Conservation (phyloP, 2,329 filamentous ascomycete species). For the Cordyceps cateniannulata region DNA sequence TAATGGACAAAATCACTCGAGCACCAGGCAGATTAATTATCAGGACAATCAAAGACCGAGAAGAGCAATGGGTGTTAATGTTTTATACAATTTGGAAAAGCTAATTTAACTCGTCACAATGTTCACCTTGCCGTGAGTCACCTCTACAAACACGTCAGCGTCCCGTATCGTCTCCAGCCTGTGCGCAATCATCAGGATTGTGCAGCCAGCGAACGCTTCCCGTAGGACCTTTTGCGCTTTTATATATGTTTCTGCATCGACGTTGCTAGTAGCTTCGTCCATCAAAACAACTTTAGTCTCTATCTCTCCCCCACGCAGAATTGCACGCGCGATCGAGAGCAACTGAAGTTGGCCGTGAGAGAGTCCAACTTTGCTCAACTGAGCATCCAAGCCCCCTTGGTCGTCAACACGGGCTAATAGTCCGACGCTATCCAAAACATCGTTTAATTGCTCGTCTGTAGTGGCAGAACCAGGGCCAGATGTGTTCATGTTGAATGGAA, state of each 20-base stretch:
- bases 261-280: constrained; percentile 11
- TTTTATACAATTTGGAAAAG: no score
- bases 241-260: constrained; percentile 16
- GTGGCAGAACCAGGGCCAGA: constrained; percentile 21
- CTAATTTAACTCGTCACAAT: no score
- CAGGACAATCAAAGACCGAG: no score
- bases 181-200: no score
- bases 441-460: constrained; percentile 9
- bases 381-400: constrained; percentile 27
- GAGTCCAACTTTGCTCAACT: constrained; percentile 23
- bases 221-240: no score
- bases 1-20: no score
- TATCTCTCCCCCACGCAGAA: constrained; percentile 15
- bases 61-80: no score
- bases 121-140: no score
- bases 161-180: no score
- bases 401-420: constrained; percentile 17
- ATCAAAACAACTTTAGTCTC: background rate
- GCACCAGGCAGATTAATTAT: no score
- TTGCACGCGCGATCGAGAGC: background rate
- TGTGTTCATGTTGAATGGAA: constrained; percentile 29
- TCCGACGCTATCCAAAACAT: constrained; percentile 2
- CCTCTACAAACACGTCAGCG: no score
- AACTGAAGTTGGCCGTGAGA: constrained; percentile 22
- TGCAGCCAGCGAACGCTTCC: no score